These are phyloP conservation scores for Prototheca wickerhamii DNA, from an alignment of 163 green algal species.

Conservation along the genomic window DNA sequence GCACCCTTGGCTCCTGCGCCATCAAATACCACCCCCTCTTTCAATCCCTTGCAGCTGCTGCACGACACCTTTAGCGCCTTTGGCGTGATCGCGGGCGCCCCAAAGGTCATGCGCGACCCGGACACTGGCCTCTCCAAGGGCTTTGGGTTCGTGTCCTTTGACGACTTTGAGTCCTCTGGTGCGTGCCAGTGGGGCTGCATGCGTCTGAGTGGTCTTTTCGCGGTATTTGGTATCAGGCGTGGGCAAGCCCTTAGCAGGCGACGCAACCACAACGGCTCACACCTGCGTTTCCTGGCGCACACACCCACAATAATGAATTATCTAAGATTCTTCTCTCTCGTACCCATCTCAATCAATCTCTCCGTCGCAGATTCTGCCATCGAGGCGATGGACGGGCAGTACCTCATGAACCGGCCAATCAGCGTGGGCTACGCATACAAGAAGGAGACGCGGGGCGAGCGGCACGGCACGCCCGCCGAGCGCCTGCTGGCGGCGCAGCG, in stretches of 20 bases:
- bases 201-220: constrained; percentile 65
- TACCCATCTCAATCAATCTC: background rate
- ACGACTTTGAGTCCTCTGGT: constrained; percentile 72
- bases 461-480: constrained; percentile 87
- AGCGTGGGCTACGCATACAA: constrained; percentile 95
- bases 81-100: constrained; percentile 83
- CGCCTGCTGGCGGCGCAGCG: constrained; percentile 76
- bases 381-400: constrained; percentile 96
- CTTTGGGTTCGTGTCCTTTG: constrained; percentile 95
- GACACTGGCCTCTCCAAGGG: constrained; percentile 86
- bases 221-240: no score
- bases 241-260: no score
- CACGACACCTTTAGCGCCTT: constrained; percentile 99
- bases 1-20: no score
- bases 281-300: no score
- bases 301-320: no score
- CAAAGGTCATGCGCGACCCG: constrained; percentile 95
- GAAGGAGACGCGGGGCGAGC: constrained; percentile 89
- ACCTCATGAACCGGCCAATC: constrained; percentile 87
- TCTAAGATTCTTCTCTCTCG: background rate
- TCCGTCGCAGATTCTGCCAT: constrained; percentile 71
- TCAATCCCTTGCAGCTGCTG: constrained; percentile 54
- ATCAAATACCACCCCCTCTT: background rate
- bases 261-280: no score
- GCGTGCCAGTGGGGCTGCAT: constrained; percentile 8